Conservation (phyloP, 1,284 basidiomycete species). For the Tilletia horrida region DNA sequence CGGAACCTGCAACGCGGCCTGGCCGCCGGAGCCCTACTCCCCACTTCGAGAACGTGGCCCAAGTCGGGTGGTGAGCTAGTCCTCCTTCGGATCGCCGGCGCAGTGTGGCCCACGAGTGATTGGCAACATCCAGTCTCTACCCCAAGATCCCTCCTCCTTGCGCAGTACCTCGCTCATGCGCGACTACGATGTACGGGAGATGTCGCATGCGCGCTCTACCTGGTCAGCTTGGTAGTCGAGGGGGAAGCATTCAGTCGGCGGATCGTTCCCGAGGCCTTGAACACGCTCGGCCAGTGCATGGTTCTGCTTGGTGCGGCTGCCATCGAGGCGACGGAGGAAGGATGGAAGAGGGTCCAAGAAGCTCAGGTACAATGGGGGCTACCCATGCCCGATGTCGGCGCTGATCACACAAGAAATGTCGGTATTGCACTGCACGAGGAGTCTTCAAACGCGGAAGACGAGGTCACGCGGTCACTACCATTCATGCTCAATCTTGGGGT, state of each 20-base stretch:
- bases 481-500: no score
- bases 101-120: constrained; percentile 90
- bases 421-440: constrained; percentile 14
- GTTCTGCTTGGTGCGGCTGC: not conserved
- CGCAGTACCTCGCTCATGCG: constrained; percentile 81
- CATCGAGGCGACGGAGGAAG: constrained; percentile 9
- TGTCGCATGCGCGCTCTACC: constrained; percentile 79
- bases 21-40: constrained; percentile 66
- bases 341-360: constrained; percentile 16
- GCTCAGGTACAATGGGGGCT: constrained; percentile 36
- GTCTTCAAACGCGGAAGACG: constrained; percentile 18
- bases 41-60: constrained; percentile 79
- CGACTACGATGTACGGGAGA: constrained; percentile 74
- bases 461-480: not conserved
- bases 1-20: constrained; percentile 87
- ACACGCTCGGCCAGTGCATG: constrained; percentile 45
- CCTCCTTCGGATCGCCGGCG: constrained; percentile 74
- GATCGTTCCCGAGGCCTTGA: constrained; percentile 82
- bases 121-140: constrained; percentile 84
- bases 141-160: constrained; percentile 81
- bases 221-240: constrained; percentile 71
- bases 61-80: constrained; percentile 71
- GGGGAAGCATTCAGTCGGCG: constrained; percentile 82
- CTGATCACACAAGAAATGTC: constrained; percentile 28
- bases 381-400: constrained; percentile 46